Base-by-base conservation (phyloP, 768 basidiomycete species). In the Rhodosporidiobolus sp. region DNA sequence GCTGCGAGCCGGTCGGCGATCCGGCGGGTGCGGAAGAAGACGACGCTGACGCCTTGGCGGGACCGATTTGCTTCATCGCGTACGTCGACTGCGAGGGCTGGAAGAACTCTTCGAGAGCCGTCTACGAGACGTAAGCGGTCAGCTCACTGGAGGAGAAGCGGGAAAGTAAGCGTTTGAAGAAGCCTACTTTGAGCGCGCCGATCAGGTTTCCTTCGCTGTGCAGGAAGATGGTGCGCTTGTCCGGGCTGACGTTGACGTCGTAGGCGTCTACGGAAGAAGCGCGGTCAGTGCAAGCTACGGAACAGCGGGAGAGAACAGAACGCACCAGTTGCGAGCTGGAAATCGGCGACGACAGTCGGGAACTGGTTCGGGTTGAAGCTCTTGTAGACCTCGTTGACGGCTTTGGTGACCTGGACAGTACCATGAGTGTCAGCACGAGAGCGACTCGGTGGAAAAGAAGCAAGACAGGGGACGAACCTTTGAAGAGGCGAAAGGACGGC, bases 171-270 rank as follows among this genome's bases (percentile, higher is more conserved):
- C 12, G n/a, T 32, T n/a, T 20, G 8, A 43, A 56, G 38, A 64
- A 46, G 57, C 80, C 22, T 65, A 92, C 92, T 83, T 91, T 94
- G 52, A 98, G 84, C 0, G 88, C 87, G 5, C 86, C 82, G 1
- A 98, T 84, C 26, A 99, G 81, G 71, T 89, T 89, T 19, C 84
- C 84, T 80, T 99, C 95, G 79, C 88, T 88, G 76, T 97, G 93
- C 19, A 99, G 78, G 62, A 96, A 88, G 49, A 98, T 90, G 0
- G 92, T 94, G n/a, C 95, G 86, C 79, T 98, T 99, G 83, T 98
- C 96, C 0, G 96, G 95, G 72, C 88, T 91, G 70, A 98, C 90
- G 72, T 99, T 99, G 78, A 99, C 88, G 79, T 99, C 96, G 77
- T 87, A 91, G 0, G 87, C 83, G 67, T 88, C 92, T 94, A 43